Evolutionary conservation across 2,329 filamentous ascomycete genomes (phyloP).

Genomic region (Neurospora sp.): DNA sequence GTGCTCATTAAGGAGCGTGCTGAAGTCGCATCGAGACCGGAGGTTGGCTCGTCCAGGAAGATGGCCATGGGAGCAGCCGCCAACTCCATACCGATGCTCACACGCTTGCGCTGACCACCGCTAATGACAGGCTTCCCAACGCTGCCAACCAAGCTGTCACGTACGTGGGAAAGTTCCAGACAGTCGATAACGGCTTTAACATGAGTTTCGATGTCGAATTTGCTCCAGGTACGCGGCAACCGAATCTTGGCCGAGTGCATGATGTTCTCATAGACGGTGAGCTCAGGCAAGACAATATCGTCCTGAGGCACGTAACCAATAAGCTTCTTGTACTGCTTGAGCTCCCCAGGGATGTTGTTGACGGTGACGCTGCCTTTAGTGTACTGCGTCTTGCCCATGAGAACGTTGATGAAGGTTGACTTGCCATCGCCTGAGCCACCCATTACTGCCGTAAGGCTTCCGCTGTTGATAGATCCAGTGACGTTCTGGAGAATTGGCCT

Average conservation of each 20-base stretch:
- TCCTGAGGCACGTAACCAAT: constrained; percentile 54
- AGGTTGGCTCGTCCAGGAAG: constrained; percentile 44
- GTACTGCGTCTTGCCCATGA: constrained; percentile 47
- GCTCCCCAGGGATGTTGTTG: constrained; percentile 38
- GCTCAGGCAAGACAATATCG: constrained; percentile 47
- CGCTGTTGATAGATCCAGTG: constrained; percentile 42
- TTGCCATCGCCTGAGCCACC: constrained; percentile 50
- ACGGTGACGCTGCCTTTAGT: constrained; percentile 41
- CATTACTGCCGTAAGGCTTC: constrained; percentile 49
- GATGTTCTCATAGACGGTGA: constrained; percentile 53
- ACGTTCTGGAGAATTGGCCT: constrained; percentile 41
- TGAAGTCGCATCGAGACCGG: constrained; percentile 43
- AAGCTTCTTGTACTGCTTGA: constrained; percentile 45
- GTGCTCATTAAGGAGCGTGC: constrained; percentile 46
- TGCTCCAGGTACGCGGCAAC: constrained; percentile 40
- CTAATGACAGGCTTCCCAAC: constrained; percentile 41
- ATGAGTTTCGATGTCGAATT: constrained; percentile 38
- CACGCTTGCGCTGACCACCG: constrained; percentile 47
- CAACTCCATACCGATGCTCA: constrained; percentile 50
- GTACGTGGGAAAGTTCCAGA: constrained; percentile 40
- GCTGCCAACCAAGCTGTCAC: constrained; percentile 41
- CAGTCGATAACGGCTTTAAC: constrained; percentile 48
- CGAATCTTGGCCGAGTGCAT: constrained; percentile 46
- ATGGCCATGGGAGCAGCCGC: constrained; percentile 46
- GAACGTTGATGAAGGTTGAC: constrained; percentile 48